Conservation (phyloP, 495 filamentous ascomycete genomes). For the Apodospora peruviana region DNA sequence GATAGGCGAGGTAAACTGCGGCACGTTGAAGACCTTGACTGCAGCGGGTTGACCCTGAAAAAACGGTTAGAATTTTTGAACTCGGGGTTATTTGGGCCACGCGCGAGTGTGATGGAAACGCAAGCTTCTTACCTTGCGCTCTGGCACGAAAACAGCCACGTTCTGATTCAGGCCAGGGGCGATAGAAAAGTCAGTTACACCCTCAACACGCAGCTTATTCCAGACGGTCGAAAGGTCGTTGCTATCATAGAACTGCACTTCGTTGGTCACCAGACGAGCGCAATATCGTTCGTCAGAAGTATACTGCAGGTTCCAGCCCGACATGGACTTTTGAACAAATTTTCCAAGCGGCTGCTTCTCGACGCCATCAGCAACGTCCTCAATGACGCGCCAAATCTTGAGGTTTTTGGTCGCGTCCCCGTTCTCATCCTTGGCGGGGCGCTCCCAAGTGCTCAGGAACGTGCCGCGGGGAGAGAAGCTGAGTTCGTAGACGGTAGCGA, state of each 20-base stretch:
- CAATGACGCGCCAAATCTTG: constrained; percentile 85
- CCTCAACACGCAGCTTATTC: constrained; percentile 92
- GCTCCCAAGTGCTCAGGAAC: constrained; percentile 95
- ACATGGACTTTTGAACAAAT: constrained; percentile 93
- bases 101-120: too few species aligned
- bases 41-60: constrained; percentile 78
- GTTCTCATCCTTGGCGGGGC: constrained; percentile 82
- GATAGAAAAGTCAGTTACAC: constrained; percentile 82
- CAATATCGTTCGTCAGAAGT: constrained; percentile 88
- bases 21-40: constrained; percentile 91
- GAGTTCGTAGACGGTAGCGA: constrained; percentile 83
- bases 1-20: constrained; percentile 69
- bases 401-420: constrained; percentile 92
- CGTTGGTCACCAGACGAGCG: constrained; percentile 89
- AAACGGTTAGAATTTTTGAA: too few species aligned
- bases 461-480: constrained; percentile 89
- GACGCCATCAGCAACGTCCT: constrained; percentile 43
- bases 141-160: constrained; percentile 88
- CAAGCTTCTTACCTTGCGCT: constrained; percentile 67
- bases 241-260: constrained; percentile 94
- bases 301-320: constrained; percentile 97
- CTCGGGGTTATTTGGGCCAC: too few species aligned
- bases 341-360: constrained; percentile 72
- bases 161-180: constrained; percentile 83
- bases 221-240: constrained; percentile 77